Conservation (phyloP, 306 rosid species). For the Quercus alba region DNA sequence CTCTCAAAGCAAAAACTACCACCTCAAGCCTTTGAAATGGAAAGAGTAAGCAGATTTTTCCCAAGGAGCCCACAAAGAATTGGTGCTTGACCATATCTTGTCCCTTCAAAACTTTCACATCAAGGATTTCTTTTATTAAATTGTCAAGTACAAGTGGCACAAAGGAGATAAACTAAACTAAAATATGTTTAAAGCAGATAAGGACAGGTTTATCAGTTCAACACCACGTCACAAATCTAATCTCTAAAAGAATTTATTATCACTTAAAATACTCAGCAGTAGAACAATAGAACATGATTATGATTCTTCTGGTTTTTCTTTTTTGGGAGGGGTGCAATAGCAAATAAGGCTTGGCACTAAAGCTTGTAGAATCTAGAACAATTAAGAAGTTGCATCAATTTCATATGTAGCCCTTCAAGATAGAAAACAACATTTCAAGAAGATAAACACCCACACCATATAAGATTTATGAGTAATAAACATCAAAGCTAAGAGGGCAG, state of each 20-base stretch:
- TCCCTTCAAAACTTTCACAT: constrained; percentile 17
- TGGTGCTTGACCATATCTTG: constrained; percentile 24
- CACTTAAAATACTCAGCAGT: too few relatives aligned
- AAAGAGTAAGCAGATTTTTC: neutral
- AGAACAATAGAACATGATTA: too few relatives aligned
- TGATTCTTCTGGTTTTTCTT: too few relatives aligned
- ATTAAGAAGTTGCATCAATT: neutral
- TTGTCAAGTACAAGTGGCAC: constrained; percentile 43
- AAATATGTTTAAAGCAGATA: constrained; percentile 41
- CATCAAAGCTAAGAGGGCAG: constrained; percentile 31
- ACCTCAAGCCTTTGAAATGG: neutral
- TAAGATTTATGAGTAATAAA: neutral
- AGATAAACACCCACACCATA: neutral
- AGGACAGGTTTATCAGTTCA: constrained; percentile 45
- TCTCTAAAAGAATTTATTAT: constrained; percentile 18
- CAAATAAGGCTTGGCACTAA: too few relatives aligned
- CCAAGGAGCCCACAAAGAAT: neutral
- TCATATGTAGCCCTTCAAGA: neutral
- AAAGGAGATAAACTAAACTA: constrained; percentile 23
- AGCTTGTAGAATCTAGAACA: too few relatives aligned
- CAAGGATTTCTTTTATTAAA: neutral
- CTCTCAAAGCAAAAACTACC: neutral
- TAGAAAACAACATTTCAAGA: neutral
- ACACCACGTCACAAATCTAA: constrained; percentile 45
- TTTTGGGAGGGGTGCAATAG: too few relatives aligned